Conservation (phyloP, 192 early-diverging fungal species). For the Entomortierella lignicola region DNA sequence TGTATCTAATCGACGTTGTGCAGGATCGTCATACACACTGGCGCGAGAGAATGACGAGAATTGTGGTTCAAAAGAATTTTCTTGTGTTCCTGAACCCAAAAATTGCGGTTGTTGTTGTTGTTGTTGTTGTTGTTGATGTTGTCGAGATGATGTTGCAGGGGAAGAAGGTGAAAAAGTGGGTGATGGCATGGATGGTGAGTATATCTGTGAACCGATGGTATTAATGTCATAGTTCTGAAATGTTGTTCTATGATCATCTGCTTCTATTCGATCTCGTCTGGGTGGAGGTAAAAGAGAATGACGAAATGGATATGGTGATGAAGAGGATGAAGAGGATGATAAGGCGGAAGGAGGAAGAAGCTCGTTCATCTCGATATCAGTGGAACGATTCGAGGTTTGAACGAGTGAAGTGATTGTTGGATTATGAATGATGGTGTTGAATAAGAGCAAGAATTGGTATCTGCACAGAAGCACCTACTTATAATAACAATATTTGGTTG, state of each 20-base stretch:
- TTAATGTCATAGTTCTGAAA: background rate
- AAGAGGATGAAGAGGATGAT: background rate
- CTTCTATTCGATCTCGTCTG: background rate
- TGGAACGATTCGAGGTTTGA: conserved; percentile 3
- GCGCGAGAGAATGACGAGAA: conserved; percentile 24
- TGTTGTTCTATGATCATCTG: background rate
- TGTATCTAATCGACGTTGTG: conserved; percentile 28
- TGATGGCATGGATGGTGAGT: conserved; percentile 3
- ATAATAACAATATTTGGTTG: background rate
- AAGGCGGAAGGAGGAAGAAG: too few relatives aligned
- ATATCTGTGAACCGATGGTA: background rate
- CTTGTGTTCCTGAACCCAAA: background rate
- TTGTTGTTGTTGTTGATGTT: too few relatives aligned
- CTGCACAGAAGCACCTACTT: background rate
- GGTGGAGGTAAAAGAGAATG: conserved; percentile 9
- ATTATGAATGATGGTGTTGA: conserved; percentile 24
- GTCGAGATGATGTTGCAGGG: background rate
- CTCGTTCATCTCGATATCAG: conserved; percentile 37
- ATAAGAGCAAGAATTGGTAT: background rate
- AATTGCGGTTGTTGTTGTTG: background rate
- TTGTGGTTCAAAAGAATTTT: background rate
- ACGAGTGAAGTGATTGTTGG: conserved; percentile 26
- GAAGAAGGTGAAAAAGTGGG: conserved; percentile 5
- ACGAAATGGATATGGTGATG: conserved; percentile 1
- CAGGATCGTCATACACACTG: conserved; percentile 14